Percentiles rank a stretch among this genome's conserved stretches.
These are phyloP conservation scores for Wickerhamiella azyma DNA, from an alignment of 805 yeast genomes.

Conservation along the genomic window DNA sequence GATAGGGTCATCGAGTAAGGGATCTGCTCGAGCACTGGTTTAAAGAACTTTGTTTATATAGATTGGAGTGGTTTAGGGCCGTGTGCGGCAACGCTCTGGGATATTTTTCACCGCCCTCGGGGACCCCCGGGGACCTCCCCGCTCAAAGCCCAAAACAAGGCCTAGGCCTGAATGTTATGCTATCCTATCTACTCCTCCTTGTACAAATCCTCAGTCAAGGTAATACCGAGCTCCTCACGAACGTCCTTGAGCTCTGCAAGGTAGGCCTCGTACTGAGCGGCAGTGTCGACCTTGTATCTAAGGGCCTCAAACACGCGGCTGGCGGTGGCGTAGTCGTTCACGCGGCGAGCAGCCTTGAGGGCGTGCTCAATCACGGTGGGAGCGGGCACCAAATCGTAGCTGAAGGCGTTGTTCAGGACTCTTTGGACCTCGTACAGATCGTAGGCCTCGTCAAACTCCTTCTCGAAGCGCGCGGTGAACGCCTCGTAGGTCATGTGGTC, in stretches of 20 bases:
- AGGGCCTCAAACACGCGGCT: slow-evolving; percentile 94
- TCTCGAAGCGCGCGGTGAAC: slow-evolving; percentile 55
- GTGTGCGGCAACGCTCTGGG: no score
- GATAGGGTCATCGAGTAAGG: neutral
- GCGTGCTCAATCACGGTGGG: slow-evolving; percentile 94
- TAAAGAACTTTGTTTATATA: no score
- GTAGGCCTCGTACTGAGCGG: slow-evolving; percentile 89
- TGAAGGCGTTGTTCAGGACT: slow-evolving; percentile 93
- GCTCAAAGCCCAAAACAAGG: slow-evolving; percentile 5
- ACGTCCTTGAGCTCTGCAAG: slow-evolving; percentile 84
- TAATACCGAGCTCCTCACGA: slow-evolving; percentile 85
- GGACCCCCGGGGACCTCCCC: no score
- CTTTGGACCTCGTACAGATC: slow-evolving; percentile 82
- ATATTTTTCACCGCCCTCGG: no score
- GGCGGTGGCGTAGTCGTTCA: slow-evolving; percentile 96
- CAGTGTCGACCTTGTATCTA: slow-evolving; percentile 89
- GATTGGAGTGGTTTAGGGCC: no score
- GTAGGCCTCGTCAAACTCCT: slow-evolving; percentile 90
- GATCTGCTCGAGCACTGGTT: neutral
- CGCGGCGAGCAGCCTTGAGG: slow-evolving; percentile 95
- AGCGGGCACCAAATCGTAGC: slow-evolving; percentile 97
- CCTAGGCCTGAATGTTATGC: neutral
- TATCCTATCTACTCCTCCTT: slow-evolving; percentile 13
- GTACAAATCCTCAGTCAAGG: slow-evolving; percentile 81
- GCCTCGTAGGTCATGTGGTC: slow-evolving; percentile 18